Percentiles rank a stretch among this genome's conserved stretches.
phyloP scores from a whole-genome alignment of 257 asterid genomes.

The Buddleja alternifolia region DNA sequence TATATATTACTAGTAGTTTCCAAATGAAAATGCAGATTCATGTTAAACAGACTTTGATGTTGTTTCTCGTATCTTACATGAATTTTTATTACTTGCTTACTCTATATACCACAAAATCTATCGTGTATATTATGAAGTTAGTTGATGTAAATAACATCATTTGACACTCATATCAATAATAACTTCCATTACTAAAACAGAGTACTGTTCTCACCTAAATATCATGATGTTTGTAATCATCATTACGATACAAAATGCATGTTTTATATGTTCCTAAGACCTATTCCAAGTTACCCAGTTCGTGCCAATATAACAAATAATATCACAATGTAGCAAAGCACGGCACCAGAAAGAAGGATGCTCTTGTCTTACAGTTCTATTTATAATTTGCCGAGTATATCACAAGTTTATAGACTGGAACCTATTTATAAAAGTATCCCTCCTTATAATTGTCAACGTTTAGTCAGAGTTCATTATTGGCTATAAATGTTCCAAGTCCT shows the following conservation, averaged over 20 bases:
- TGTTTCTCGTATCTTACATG: background rate
- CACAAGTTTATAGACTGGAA: too few species aligned
- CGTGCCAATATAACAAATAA: background rate
- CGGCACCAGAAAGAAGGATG: background rate
- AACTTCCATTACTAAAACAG: background rate
- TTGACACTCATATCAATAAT: constrained; percentile 5
- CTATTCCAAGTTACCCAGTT: background rate
- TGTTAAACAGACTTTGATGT: background rate
- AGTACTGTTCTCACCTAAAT: too few species aligned
- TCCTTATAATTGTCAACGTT: too few species aligned
- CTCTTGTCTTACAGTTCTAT: too few species aligned
- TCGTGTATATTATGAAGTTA: background rate
- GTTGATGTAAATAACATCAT: background rate
- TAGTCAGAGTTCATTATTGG: too few species aligned
- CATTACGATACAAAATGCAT: background rate
- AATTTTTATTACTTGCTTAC: constrained; percentile 3
- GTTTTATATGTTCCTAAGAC: constrained; percentile 4
- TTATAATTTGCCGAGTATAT: too few species aligned
- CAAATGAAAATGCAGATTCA: background rate
- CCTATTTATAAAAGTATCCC: too few species aligned
- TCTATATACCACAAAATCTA: constrained; percentile 14
- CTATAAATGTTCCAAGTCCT: too few species aligned
- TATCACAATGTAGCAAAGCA: background rate
- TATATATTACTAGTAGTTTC: background rate
- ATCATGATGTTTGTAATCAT: background rate